Conservation (phyloP, 78 protist species). For the Bigelowiella natans region DNA sequence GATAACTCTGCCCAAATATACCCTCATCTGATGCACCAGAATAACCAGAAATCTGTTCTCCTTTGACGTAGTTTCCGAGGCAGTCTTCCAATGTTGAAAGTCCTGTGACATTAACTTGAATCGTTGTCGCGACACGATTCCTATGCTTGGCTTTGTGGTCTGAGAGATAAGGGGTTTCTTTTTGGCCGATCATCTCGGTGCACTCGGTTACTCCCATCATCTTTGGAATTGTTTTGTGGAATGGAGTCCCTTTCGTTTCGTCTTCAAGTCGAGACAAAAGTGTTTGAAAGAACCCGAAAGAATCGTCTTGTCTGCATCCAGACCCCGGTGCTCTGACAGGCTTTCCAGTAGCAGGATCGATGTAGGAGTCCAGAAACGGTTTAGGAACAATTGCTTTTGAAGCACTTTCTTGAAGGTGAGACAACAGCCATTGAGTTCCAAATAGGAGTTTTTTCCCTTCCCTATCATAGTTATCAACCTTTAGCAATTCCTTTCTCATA, state of each 20-base stretch:
- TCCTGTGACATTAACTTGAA: neutral
- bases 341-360: neutral
- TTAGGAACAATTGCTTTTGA: neutral
- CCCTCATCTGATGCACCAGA: neutral
- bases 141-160: neutral
- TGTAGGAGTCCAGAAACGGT: neutral
- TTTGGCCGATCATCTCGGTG: neutral
- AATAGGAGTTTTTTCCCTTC: neutral
- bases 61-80: neutral
- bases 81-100: neutral
- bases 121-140: neutral
- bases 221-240: neutral
- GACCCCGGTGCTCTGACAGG: neutral
- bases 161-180: neutral
- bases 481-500: neutral
- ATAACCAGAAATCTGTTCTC: neutral
- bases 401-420: neutral
- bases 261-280: neutral
- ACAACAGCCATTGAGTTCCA: neutral
- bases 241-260: neutral
- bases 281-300: neutral
- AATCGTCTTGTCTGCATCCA: neutral
- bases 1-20: neutral
- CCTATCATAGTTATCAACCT: neutral
- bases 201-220: neutral